Base-by-base conservation (phyloP, 202 grass and related monocot genomes). In the Schoenoplectus triqueter region DNA sequence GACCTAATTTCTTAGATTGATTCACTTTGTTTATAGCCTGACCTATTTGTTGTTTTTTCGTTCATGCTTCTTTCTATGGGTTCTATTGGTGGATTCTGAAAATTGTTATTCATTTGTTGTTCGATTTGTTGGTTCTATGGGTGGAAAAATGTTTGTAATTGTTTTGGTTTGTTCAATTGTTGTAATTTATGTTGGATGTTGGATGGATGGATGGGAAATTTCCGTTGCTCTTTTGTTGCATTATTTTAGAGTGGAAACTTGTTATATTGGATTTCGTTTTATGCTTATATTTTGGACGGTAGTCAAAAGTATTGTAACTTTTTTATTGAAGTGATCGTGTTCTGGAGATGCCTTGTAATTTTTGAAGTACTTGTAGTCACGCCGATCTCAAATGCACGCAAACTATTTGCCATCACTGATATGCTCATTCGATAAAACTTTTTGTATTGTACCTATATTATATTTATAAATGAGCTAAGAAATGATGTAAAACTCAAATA, bases 11-110 rank as follows among this genome's bases (percentile, higher is more conserved):
- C 85, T 11, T 81, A 92, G 72, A 22, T 69, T 10, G 80, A 80
- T 90, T 92, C 74, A 56, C 78, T 86, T 88, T 97, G 94, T 97
- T 90, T 89, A 97, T 97, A 97, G 92, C 85, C 87, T 97, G 92
- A 97, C 94, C 91, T 90, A 90, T 82, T 83, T 89, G 80, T 67
- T 92, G 86, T 78, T 88, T 86, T 87, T 92, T 90, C 89, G 57
- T 80, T 91, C 85, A 92, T 92, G 92, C 85, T 66, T 91, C 88
- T 93, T 55, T 77, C 88, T 93, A 13, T 18, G 31, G 31, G 31
- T 84, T 90, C 82, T 87, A 31, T 31, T 31, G 31, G 31, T 82
- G 88, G 80, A 74, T 52, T 80, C 84, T 50, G 40, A 19, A 10
- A 66, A 66, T 84, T 78, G 15, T 82, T 87, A n/a, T 87, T 87